These are phyloP conservation scores for Phoenix dactylifera DNA, from an alignment of 176 grass and related monocot genomes.

Conservation along the genomic window DNA sequence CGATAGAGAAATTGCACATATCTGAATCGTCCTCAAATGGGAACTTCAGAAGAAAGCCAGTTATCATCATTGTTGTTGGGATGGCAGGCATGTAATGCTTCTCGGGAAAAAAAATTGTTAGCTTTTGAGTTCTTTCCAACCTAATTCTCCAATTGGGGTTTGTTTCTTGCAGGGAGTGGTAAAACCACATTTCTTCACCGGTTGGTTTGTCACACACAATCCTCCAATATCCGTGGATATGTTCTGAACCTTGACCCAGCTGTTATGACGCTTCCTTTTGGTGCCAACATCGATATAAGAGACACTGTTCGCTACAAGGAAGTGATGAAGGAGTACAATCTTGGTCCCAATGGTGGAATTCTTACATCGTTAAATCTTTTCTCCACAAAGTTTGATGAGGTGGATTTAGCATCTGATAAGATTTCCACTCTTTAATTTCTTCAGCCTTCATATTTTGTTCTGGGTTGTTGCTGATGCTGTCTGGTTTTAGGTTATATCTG, in stretches of 20 bases:
- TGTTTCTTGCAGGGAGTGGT: conserved; percentile 50
- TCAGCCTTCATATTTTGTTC: not conserved
- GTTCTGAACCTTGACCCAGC: conserved; percentile 88
- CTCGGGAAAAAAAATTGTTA: not conserved
- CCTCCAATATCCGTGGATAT: conserved; percentile 60
- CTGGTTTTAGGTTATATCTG: conserved; percentile 60
- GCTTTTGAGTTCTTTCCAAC: not conserved
- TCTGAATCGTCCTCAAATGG: conserved; percentile 19
- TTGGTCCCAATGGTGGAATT: conserved; percentile 93
- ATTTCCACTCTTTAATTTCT: too few species aligned
- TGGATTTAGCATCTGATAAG: not conserved
- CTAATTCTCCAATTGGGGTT: not conserved
- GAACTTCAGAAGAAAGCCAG: conserved; percentile 75
- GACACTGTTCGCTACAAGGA: conserved; percentile 91
- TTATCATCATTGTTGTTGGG: conserved; percentile 83
- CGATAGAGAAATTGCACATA: conserved; percentile 61
- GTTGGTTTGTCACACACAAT: conserved; percentile 54
- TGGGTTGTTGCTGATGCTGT: not conserved
- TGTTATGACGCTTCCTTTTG: conserved; percentile 79
- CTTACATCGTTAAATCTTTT: conserved; percentile 89
- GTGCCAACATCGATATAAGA: conserved; percentile 90
- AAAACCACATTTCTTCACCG: conserved; percentile 89
- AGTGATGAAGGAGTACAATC: conserved; percentile 92
- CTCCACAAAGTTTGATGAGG: conserved; percentile 83
- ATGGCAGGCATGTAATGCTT: conserved; percentile 61